Evolutionary conservation across 23 red algal genomes (phyloP), one percentile per base, ranked within the genome.

Genomic region (Gracilaria gracilis): DNA sequence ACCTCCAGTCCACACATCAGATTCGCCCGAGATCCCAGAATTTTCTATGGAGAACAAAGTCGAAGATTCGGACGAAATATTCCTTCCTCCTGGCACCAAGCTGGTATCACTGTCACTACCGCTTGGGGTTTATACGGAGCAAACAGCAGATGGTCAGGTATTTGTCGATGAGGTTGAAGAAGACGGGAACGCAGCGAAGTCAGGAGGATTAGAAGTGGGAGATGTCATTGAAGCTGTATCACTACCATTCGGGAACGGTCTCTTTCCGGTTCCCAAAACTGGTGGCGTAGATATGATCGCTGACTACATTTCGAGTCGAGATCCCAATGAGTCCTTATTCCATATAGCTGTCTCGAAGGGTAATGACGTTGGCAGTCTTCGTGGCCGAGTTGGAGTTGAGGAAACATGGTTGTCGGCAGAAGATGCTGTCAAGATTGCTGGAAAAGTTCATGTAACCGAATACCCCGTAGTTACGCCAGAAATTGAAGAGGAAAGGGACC

Each of bases 141-240:
- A 90, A 74, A 66, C 76, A 79, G 11, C 0, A 11, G 39, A 64
- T 25, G 87, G 87, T 0, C 27, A 80, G 76, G 87, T 90, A 2
- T 90, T 80, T 51, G 64, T 90, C 23, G 87, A 90, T 40, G 87
- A 90, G 40, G 19, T 90, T 13, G 87, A 77, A 46, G 48, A 72
- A 34, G 74, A 69, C 29, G 87, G 87, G 5, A 90, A 90, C 48
- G 71, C 87, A 51, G 51, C 21, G 4, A 90, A 90, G 1, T 19
- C 48, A 24, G 75, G 87, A 49, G 29, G 37, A 6, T 66, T 90
- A 8, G 23, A 50, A 40, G 87, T 58, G 0, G 87, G 87, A 28
- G 87, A 90, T 67, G 48, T 90, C 29, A 67, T 90, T 66, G 35
- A 44, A 44, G 87, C 87, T 11, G 87, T 90, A 31, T 90, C 87